Percentiles rank a stretch among this genome's conserved stretches.
phyloP scores from a whole-genome alignment of 768 basidiomycete genomes.

The Tricholoma flavovirens region DNA sequence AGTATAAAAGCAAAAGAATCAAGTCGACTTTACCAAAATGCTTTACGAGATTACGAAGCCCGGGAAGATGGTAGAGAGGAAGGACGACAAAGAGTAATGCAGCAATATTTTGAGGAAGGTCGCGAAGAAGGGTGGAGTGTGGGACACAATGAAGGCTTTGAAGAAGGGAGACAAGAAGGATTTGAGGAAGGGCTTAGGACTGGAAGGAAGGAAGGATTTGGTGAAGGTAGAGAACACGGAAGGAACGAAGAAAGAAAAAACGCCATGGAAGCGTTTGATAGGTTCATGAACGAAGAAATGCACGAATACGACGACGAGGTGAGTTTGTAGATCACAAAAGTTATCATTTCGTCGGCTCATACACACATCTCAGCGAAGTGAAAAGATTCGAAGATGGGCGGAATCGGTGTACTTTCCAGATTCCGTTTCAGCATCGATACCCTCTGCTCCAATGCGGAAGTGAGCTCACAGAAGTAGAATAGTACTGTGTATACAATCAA shows the following conservation, averaged over 20 bases:
- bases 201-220: conserved; percentile 36
- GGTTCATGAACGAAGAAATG: conserved; percentile 43
- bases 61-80: conserved; percentile 39
- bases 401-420: conserved; percentile 25
- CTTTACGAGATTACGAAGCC: conserved; percentile 40
- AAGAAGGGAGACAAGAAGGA: conserved; percentile 37
- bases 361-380: conserved; percentile 14
- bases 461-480: neutral
- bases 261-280: conserved; percentile 55
- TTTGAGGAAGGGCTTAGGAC: conserved; percentile 34
- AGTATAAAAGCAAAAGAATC: conserved; percentile 38
- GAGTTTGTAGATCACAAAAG: conserved; percentile 3
- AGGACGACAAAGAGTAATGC: conserved; percentile 32
- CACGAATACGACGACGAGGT: conserved; percentile 17
- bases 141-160: conserved; percentile 42
- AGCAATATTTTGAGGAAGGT: conserved; percentile 40
- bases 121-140: conserved; percentile 39
- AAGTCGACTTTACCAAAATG: conserved; percentile 36
- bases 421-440: neutral
- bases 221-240: conserved; percentile 37
- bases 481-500: too few species aligned
- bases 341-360: neutral
- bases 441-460: neutral
- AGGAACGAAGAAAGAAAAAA: conserved; percentile 45
- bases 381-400: conserved; percentile 30